Percentiles rank a stretch among this genome's conserved stretches.
phyloP scores from a whole-genome alignment of 2,329 filamentous ascomycete genomes.

The Rhynchosporium secalis region DNA sequence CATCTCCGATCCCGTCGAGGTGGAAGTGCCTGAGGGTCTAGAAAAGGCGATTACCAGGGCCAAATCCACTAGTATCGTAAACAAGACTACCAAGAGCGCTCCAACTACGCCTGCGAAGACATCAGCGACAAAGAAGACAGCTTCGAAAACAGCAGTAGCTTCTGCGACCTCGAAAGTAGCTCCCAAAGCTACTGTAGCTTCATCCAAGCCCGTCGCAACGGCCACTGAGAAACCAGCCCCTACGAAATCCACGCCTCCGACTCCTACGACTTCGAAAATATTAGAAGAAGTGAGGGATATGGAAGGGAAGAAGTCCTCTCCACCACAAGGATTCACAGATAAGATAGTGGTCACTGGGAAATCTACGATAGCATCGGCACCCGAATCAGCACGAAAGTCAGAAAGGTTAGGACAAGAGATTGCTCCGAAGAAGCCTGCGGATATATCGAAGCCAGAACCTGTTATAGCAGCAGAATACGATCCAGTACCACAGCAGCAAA shows the following conservation, averaged over 20 bases:
- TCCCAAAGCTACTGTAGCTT: background rate
- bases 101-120: slow-evolving; percentile 21
- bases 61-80: slow-evolving; percentile 33
- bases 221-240: background rate
- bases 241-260: slow-evolving; percentile 9
- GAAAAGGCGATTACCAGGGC: slow-evolving; percentile 29
- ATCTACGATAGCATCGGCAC: background rate
- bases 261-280: slow-evolving; percentile 8
- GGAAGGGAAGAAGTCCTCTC: background rate
- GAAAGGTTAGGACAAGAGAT: background rate
- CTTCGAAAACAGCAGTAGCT: slow-evolving; percentile 15
- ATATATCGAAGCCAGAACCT: background rate
- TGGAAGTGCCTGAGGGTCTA: slow-evolving; percentile 23
- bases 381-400: background rate
- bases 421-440: background rate
- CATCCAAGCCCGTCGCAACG: slow-evolving; percentile 8
- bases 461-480: background rate
- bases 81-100: slow-evolving; percentile 23
- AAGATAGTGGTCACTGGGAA: background rate
- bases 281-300: slow-evolving; percentile 11
- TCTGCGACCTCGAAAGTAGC: slow-evolving; percentile 1
- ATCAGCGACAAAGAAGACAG: slow-evolving; percentile 14
- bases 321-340: background rate
- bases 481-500: background rate
- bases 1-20: slow-evolving; percentile 29